These are phyloP conservation scores for Chlorella sorokiniana DNA, from an alignment of 139 green algal species.

Conservation along the genomic window DNA sequence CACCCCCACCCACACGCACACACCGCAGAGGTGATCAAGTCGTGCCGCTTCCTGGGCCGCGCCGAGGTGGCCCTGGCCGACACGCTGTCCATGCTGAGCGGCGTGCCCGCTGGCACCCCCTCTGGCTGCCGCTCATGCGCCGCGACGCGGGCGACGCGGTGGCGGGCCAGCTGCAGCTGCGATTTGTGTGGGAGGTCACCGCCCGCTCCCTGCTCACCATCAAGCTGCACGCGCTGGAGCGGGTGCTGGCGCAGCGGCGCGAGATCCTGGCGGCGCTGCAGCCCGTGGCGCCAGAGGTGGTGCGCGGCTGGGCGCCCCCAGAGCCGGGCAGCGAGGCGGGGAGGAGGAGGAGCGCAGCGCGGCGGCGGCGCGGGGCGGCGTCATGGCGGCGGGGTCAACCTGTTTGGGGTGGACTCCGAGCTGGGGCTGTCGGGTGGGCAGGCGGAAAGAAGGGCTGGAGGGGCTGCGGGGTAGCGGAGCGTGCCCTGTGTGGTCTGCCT, in stretches of 20 bases:
- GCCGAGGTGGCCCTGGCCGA: conserved; percentile 70
- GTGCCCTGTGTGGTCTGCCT: not conserved
- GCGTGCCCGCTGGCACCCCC: conserved; percentile 35
- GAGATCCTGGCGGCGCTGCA: conserved; percentile 76
- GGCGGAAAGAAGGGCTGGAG: not conserved
- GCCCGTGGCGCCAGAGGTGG: conserved; percentile 43
- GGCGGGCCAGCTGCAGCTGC: conserved; percentile 55
- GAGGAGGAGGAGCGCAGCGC: not conserved
- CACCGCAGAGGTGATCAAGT: conserved; percentile 49
- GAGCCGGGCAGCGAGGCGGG: not conserved
- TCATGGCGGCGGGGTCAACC: conserved; percentile 20
- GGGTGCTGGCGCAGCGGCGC: conserved; percentile 64
- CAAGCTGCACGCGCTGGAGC: conserved; percentile 74
- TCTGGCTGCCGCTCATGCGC: conserved; percentile 61
- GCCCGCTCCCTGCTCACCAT: conserved; percentile 71
- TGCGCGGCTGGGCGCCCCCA: not conserved
- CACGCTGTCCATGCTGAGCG: conserved; percentile 55
- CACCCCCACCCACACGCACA: not conserved
- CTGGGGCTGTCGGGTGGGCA: conserved; percentile 22
- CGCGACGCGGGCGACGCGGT: conserved; percentile 50
- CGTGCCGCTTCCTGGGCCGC: conserved; percentile 58
- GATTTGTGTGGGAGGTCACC: conserved; percentile 81
- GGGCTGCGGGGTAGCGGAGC: not conserved
- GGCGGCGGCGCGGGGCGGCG: not conserved
- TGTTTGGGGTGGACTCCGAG: conserved; percentile 35